These are phyloP conservation scores for Fraxinus sp. DNA, from an alignment of 305 asterid genomes.

Conservation along the genomic window DNA sequence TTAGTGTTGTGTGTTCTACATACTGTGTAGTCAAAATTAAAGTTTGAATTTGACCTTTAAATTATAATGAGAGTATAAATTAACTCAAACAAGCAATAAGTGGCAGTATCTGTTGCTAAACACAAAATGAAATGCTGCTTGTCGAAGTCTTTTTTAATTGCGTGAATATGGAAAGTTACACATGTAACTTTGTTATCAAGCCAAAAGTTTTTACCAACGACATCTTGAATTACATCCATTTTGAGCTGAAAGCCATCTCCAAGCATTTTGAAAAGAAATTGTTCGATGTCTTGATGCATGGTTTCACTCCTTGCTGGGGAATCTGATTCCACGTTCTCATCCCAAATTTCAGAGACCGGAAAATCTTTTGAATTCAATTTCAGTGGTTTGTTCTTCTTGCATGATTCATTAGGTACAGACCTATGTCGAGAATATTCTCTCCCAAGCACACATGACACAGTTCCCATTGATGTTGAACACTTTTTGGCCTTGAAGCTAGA, in stretches of 20 bases:
- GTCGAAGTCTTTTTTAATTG: background rate
- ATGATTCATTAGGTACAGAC: constrained; percentile 33
- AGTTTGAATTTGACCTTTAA: background rate
- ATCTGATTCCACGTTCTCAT: constrained; percentile 40
- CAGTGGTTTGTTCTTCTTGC: constrained; percentile 51
- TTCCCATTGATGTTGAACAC: constrained; percentile 61
- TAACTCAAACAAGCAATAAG: background rate
- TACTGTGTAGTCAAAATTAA: background rate
- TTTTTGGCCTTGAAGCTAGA: constrained; percentile 44
- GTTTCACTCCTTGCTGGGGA: constrained; percentile 34
- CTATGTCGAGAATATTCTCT: constrained; percentile 43
- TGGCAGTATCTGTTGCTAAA: background rate
- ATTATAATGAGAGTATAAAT: background rate
- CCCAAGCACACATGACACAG: constrained; percentile 63
- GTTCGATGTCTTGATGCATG: constrained; percentile 48
- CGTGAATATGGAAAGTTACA: background rate
- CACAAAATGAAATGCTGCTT: background rate
- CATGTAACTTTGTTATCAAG: background rate
- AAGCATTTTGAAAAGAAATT: constrained; percentile 69
- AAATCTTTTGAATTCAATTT: constrained; percentile 49
- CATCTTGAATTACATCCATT: constrained; percentile 54
- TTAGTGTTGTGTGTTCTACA: background rate
- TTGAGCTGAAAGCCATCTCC: constrained; percentile 71
- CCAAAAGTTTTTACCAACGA: constrained; percentile 58
- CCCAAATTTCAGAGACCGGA: constrained; percentile 53